These are phyloP conservation scores for Talaromyces sp. DNA, from an alignment of 2,329 filamentous ascomycete genomes.

Conservation along the genomic window DNA sequence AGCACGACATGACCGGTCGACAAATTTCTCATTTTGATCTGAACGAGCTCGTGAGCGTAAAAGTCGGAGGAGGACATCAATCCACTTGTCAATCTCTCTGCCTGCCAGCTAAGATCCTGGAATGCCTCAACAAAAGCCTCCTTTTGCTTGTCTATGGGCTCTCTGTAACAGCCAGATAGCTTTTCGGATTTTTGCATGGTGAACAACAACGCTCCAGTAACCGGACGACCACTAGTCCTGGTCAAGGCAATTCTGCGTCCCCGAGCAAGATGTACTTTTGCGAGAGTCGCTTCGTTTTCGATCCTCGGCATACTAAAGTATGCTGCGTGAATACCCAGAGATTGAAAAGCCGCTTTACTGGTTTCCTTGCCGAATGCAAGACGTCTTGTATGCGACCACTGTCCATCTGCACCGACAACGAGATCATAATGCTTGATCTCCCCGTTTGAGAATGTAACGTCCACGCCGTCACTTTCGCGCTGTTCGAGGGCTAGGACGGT, in stretches of 20 bases:
- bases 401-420: slow-evolving; percentile 31
- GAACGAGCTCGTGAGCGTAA: background rate
- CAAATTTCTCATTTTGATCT: background rate
- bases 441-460: slow-evolving; percentile 27
- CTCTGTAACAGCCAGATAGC: background rate
- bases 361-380: background rate
- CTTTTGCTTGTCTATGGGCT: background rate
- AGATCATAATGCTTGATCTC: slow-evolving; percentile 25
- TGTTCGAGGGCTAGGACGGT: slow-evolving; percentile 28
- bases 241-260: background rate
- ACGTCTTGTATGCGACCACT: slow-evolving; percentile 22
- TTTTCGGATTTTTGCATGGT: background rate
- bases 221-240: background rate
- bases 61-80: background rate
- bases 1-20: background rate
- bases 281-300: background rate
- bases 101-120: background rate
- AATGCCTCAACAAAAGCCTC: background rate
- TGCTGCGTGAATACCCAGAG: background rate
- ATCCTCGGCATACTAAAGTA: background rate
- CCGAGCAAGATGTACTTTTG: background rate
- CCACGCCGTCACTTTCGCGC: slow-evolving; percentile 11
- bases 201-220: background rate
- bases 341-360: background rate
- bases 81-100: background rate